A percentile compares a stretch with the other conserved stretches of the same genome.
Conservation (phyloP, 306 rosid species). For the Cucurbita moschata region DNA sequence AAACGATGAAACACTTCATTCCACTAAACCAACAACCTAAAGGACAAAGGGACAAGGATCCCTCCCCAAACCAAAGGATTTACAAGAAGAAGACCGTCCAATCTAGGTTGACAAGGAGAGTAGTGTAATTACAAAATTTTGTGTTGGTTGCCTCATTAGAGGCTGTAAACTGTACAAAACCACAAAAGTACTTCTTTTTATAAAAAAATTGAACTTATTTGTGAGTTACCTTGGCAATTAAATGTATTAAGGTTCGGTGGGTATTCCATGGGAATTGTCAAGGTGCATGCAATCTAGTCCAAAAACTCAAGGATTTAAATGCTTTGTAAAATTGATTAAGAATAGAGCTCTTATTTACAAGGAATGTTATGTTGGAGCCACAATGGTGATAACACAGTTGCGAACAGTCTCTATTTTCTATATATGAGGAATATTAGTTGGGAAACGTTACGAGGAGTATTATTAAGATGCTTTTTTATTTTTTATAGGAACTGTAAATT, state of each 20-base stretch:
- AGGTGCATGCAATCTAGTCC: not conserved
- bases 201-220: too few species aligned
- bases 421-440: not conserved
- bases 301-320: not conserved
- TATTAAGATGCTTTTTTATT: too few species aligned
- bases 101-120: not conserved
- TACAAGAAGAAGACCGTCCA: not conserved
- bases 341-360: not conserved
- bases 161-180: not conserved
- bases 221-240: not conserved
- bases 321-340: not conserved
- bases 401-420: not conserved
- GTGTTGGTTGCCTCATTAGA: not conserved
- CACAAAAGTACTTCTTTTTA: not conserved
- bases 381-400: not conserved
- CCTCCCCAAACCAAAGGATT: too few species aligned
- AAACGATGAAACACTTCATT: too few species aligned
- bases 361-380: not conserved
- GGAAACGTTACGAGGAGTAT: not conserved
- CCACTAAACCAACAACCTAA: not conserved
- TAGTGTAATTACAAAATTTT: not conserved
- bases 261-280: not conserved
- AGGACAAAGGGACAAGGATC: too few species aligned
- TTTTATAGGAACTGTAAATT: too few species aligned
- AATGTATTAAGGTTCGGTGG: not conserved